phyloP scores from a whole-genome alignment of 345 rosid species.

The Pseudoturritis turrita region DNA sequence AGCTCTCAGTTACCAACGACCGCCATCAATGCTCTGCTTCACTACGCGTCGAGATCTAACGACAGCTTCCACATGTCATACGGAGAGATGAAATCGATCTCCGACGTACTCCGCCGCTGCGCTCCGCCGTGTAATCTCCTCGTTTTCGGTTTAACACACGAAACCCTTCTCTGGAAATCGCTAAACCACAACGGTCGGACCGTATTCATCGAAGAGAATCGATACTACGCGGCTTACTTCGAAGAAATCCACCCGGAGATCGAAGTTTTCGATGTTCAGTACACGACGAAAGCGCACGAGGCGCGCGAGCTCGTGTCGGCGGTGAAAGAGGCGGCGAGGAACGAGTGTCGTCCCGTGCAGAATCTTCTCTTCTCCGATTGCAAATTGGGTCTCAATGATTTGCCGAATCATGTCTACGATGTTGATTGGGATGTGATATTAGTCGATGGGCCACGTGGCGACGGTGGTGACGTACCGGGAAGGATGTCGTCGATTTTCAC shows the following conservation, averaged over 20 bases:
- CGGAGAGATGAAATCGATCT: slow-evolving; percentile 67
- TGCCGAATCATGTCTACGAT: slow-evolving; percentile 91
- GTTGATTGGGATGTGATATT: slow-evolving; percentile 95
- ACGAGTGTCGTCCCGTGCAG: slow-evolving; percentile 92
- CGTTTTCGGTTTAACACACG: slow-evolving; percentile 85
- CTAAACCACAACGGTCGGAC: slow-evolving; percentile 88
- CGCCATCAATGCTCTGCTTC: slow-evolving; percentile 73
- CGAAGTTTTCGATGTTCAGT: slow-evolving; percentile 88
- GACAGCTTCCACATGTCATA: slow-evolving; percentile 72
- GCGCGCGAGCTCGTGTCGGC: slow-evolving; percentile 51
- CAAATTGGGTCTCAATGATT: slow-evolving; percentile 72
- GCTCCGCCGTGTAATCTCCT: slow-evolving; percentile 83
- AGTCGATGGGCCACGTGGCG: slow-evolving; percentile 94
- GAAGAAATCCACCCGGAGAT: slow-evolving; percentile 90
- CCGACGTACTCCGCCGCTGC: slow-evolving; percentile 78
- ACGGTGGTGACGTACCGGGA: slow-evolving; percentile 65
- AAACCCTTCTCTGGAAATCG: slow-evolving; percentile 92
- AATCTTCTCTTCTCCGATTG: slow-evolving; percentile 88
- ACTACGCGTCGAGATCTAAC: slow-evolving; percentile 79
- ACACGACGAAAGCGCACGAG: slow-evolving; percentile 74
- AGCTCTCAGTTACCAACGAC: slow-evolving; percentile 48
- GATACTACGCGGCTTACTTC: slow-evolving; percentile 88
- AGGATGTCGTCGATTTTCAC: slow-evolving; percentile 92
- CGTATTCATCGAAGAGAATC: slow-evolving; percentile 81
- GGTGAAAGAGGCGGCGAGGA: slow-evolving; percentile 49